Evolutionary conservation across 169 alveolate species (phyloP).

Genomic region (Amoebophrya sp.): DNA sequence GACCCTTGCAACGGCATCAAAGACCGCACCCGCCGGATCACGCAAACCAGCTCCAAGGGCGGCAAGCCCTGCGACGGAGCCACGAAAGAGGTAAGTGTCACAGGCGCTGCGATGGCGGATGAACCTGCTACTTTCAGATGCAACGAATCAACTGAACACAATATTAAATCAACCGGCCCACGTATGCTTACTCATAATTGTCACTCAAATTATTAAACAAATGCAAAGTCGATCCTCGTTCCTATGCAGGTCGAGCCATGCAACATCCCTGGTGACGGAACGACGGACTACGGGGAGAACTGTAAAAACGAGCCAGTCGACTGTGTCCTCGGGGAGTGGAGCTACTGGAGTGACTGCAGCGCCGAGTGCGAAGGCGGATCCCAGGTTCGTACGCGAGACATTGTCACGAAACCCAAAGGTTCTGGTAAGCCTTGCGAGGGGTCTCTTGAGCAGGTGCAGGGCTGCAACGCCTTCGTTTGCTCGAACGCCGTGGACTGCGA

Average conservation of each 20-base stretch:
- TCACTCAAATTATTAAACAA: no score
- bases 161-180: no score
- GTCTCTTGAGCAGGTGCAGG: not conserved
- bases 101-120: no score
- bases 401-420: not conserved
- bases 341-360: not conserved
- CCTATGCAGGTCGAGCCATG: not conserved
- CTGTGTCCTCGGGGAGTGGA: not conserved
- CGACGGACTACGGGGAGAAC: not conserved
- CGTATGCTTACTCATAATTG: no score
- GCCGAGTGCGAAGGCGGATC: slow-evolving; percentile 9
- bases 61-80: not conserved
- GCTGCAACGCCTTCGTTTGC: not conserved
- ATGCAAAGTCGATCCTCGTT: no score
- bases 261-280: not conserved
- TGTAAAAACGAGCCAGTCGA: not conserved
- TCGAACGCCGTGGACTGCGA: not conserved
- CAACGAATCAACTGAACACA: no score
- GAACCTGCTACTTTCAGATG: no score
- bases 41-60: not conserved
- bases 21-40: not conserved
- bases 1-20: not conserved
- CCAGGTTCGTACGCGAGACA: not conserved
- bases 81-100: slow-evolving; percentile 19
- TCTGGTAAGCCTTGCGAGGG: not conserved